These are phyloP conservation scores for Cystobasidium onofrii DNA, from an alignment of 768 basidiomycete genomes.

Conservation along the genomic window DNA sequence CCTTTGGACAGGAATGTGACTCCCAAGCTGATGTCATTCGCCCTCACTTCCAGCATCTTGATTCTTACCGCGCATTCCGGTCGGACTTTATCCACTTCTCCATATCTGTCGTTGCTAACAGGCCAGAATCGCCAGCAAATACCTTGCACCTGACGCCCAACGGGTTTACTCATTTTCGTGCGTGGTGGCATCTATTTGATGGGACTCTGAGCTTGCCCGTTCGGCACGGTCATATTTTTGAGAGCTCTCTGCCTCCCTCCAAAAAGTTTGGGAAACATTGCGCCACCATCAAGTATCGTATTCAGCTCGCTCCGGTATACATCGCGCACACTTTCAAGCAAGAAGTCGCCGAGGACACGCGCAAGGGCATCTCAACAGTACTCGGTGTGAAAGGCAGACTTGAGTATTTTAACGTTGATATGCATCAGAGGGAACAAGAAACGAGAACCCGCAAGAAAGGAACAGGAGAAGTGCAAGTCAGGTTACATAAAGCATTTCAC, in stretches of 20 bases:
- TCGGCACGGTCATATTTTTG: conserved; percentile 76
- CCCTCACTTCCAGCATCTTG: conserved; percentile 44
- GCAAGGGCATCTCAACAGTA: conserved; percentile 64
- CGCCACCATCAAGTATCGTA: conserved; percentile 83
- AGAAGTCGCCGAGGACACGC: conserved; percentile 70
- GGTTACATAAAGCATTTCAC: conserved; percentile 74
- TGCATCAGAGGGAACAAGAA: conserved; percentile 87
- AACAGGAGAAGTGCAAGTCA: conserved; percentile 54
- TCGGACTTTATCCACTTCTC: conserved; percentile 91
- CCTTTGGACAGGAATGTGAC: neutral
- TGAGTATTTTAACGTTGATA: conserved; percentile 72
- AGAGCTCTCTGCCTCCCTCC: conserved; percentile 57
- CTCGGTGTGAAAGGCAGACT: conserved; percentile 80
- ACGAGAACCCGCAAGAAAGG: conserved; percentile 55
- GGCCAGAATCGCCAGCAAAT: conserved; percentile 48
- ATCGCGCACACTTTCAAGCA: conserved; percentile 82
- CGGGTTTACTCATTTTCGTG: conserved; percentile 78
- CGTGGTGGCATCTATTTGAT: conserved; percentile 84
- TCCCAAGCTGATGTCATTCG: conserved; percentile 6
- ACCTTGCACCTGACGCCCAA: conserved; percentile 78
- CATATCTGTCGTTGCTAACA: conserved; percentile 59
- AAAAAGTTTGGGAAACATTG: conserved; percentile 82
- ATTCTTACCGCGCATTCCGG: conserved; percentile 79
- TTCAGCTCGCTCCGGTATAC: conserved; percentile 66
- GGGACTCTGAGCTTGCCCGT: conserved; percentile 68